Base-by-base conservation (phyloP, 345 rosid species). In the Aethionema arabicum region DNA sequence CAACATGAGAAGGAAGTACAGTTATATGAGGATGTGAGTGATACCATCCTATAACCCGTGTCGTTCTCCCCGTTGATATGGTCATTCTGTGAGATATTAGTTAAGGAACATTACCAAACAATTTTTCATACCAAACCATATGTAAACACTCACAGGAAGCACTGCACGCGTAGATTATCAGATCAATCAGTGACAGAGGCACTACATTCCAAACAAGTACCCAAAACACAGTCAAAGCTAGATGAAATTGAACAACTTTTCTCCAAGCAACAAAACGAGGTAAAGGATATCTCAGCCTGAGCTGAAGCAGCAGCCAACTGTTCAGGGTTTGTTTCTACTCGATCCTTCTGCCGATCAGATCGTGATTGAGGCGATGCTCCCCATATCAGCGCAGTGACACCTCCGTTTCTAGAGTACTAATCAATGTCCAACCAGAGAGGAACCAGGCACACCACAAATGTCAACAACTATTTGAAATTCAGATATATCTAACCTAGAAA, bases 21-120 rank as follows among this genome's bases (percentile, higher is more conserved):
- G 99, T 93, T 53, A 90, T 90, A 72, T 93, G 98, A 49, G 98
- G 98, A 76, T 93, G 99, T 9, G 97, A 93, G 82, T 93, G 99
- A 52, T 93, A 93, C 99, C 99, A 93, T 52, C 99, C 99, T 30
- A 93, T 93, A 53, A 93, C 99, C 39, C 97, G 78, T 49, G 97
- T 93, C 12, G 91, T 93, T 75, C 82, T 81, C 27, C 95, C 95
- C 3, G 97, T 84, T 27, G 85, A 74, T 11, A 72, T 45, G 7
- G 96, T 83, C 95, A 93, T 93, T 81, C 82, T 87, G 98, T 92
- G 83, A 74, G 46, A 61, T 49, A 77, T 85, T 74, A 69, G 83
- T 68, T 44, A 54, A 59, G 75, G 62, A 60, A 64, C 33, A 55
- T 37, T 41, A 53, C 40, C 30, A 53, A 15, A 40, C 35, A 27